Conservation (phyloP, 23 red algal species). For the Gracilaria gracilis region DNA sequence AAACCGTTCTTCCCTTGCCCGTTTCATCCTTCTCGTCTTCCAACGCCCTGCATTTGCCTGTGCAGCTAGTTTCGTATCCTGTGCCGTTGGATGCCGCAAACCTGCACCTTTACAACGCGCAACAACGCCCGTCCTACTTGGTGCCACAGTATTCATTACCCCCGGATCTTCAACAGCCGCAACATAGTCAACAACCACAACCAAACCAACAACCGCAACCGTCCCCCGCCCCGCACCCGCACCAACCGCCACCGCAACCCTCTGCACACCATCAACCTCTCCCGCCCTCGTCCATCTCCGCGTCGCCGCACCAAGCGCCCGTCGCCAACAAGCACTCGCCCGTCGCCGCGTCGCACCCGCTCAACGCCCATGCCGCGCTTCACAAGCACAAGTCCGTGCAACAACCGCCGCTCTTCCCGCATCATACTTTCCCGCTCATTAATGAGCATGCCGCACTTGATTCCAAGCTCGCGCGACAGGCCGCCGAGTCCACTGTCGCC, state of each 20-base stretch:
- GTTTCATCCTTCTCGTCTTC: neutral
- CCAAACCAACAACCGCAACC: constrained; percentile 9
- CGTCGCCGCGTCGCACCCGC: neutral
- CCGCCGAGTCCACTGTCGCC: constrained; percentile 20
- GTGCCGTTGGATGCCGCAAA: constrained; percentile 16
- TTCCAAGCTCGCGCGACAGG: constrained; percentile 13
- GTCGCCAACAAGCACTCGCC: neutral
- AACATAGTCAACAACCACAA: constrained; percentile 4
- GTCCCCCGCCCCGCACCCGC: neutral
- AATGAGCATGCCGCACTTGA: neutral
- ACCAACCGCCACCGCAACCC: neutral
- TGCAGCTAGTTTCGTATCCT: constrained; percentile 17
- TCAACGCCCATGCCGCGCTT: neutral
- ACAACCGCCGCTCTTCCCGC: neutral
- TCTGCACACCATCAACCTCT: neutral
- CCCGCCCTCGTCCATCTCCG: neutral
- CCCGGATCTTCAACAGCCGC: neutral
- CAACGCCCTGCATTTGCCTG: neutral
- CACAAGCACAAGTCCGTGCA: neutral
- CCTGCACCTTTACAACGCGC: constrained; percentile 9
- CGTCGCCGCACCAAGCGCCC: neutral
- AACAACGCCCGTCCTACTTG: constrained; percentile 1
- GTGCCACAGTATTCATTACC: neutral
- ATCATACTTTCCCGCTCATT: neutral
- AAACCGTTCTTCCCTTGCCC: constrained; percentile 5